Evolutionary conservation across 2,329 filamentous ascomycete species (phyloP).

Genomic region (Nemania diffusa): DNA sequence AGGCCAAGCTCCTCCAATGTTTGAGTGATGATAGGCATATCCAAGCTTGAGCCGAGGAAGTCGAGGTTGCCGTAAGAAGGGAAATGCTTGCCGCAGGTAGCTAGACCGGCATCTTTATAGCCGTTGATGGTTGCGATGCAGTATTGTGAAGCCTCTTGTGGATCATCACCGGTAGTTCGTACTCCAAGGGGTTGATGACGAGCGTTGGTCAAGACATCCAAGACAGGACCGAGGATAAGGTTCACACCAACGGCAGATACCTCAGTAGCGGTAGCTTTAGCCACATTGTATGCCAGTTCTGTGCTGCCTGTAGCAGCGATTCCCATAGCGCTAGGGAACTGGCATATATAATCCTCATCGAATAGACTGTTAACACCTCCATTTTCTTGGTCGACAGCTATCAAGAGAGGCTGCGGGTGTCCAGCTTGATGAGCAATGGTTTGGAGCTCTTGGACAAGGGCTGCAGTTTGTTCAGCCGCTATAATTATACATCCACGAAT

Average conservation of each 20-base stretch:
- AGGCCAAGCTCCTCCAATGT: constrained; percentile 91
- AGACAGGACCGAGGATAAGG: constrained; percentile 90
- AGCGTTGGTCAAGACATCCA: constrained; percentile 94
- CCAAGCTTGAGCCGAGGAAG: constrained; percentile 88
- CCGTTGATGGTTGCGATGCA: constrained; percentile 91
- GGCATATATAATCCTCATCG: constrained; percentile 93
- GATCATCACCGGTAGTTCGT: constrained; percentile 89
- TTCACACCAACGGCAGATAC: constrained; percentile 94
- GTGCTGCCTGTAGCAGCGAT: constrained; percentile 90
- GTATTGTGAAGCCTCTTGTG: constrained; percentile 93
- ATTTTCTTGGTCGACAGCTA: constrained; percentile 96
- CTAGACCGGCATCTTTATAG: constrained; percentile 89
- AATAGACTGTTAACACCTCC: constrained; percentile 97
- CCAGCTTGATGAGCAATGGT: constrained; percentile 90
- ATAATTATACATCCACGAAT: constrained; percentile 44
- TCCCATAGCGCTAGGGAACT: constrained; percentile 97
- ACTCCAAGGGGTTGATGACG: constrained; percentile 91
- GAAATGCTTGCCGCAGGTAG: constrained; percentile 94
- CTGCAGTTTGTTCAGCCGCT: constrained; percentile 92
- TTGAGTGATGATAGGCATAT: constrained; percentile 95
- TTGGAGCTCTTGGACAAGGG: constrained; percentile 89
- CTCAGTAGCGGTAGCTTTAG: constrained; percentile 92
- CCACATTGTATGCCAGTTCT: constrained; percentile 87
- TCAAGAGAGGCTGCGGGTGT: constrained; percentile 87
- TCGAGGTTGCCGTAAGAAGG: constrained; percentile 96